Conservation (phyloP, 2,329 filamentous ascomycete genomes). For the Macroventuria anomochaeta region DNA sequence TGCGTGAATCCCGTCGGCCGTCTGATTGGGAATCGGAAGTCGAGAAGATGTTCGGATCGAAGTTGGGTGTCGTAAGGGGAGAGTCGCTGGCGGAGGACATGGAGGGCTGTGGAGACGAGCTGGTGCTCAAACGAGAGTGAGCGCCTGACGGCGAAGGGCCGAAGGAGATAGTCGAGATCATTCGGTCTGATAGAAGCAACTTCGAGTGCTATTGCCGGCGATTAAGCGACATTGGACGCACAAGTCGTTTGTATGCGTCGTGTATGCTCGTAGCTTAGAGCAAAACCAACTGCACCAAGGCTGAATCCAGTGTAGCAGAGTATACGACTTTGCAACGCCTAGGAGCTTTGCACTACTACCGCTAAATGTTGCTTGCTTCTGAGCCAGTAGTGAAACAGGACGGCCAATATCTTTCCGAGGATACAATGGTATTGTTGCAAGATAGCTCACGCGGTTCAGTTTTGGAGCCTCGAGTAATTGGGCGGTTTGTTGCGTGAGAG, state of each 20-base stretch:
- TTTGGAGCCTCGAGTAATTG: conserved; percentile 41
- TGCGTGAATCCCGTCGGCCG: conserved; percentile 32
- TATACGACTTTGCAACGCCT: conserved; percentile 18
- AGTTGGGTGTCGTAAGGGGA: conserved; percentile 45
- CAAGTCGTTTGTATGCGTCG: conserved; percentile 8
- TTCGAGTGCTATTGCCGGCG: conserved; percentile 27
- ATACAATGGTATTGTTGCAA: conserved; percentile 21
- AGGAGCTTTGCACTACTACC: neutral
- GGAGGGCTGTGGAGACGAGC: conserved; percentile 50
- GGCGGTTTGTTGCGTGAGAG: conserved; percentile 40
- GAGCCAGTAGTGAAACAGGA: conserved; percentile 19
- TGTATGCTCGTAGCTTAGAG: conserved; percentile 2
- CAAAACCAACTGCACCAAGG: conserved; percentile 4
- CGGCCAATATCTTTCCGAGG: conserved; percentile 16
- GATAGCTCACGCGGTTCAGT: conserved; percentile 33
- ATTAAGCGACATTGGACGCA: conserved; percentile 37
- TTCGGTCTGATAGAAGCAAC: conserved; percentile 33
- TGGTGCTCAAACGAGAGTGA: conserved; percentile 47
- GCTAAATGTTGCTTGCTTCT: neutral
- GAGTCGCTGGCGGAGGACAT: conserved; percentile 52
- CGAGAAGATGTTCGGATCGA: conserved; percentile 36
- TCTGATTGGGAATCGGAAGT: conserved; percentile 36
- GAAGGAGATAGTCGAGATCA: conserved; percentile 46
- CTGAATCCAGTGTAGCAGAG: conserved; percentile 6
- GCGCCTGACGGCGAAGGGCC: conserved; percentile 44